Conservation (phyloP, 345 rosid species). For the Populus alba region DNA sequence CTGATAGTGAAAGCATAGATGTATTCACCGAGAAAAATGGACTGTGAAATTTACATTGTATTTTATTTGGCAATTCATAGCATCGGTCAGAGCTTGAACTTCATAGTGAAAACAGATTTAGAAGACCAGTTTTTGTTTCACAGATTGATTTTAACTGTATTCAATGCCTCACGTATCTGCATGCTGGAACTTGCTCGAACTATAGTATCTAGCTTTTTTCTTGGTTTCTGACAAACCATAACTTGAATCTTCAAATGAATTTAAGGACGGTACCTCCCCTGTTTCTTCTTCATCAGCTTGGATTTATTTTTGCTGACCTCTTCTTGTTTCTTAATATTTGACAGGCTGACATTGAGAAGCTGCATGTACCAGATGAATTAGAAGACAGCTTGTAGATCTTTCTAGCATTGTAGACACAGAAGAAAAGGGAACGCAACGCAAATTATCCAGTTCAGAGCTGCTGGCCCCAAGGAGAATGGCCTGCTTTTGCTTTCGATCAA, state of each 20-base stretch:
- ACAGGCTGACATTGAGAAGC: constrained; percentile 96
- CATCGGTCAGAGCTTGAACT: background rate
- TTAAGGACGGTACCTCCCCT: background rate
- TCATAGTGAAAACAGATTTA: background rate
- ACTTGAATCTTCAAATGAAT: background rate
- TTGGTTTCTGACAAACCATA: background rate
- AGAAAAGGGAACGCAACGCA: constrained; percentile 8
- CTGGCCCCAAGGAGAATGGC: constrained; percentile 19
- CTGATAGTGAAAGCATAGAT: background rate
- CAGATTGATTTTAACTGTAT: background rate
- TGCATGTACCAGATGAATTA: constrained; percentile 91
- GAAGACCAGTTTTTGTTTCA: background rate
- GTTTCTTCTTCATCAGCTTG: background rate
- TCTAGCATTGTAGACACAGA: constrained; percentile 4
- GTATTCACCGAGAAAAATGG: background rate
- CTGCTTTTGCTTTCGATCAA: constrained; percentile 43
- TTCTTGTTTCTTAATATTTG: constrained; percentile 1
- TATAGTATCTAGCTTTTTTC: background rate
- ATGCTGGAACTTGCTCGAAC: background rate
- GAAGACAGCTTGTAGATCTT: constrained; percentile 54
- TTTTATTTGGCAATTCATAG: background rate
- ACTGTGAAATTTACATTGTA: background rate
- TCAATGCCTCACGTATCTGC: background rate
- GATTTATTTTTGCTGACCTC: background rate
- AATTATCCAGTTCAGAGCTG: constrained; percentile 20